Percentiles rank a stretch among this genome's conserved stretches.
Conservation (phyloP, 305 asterid genomes). For the Petunia hybrid region DNA sequence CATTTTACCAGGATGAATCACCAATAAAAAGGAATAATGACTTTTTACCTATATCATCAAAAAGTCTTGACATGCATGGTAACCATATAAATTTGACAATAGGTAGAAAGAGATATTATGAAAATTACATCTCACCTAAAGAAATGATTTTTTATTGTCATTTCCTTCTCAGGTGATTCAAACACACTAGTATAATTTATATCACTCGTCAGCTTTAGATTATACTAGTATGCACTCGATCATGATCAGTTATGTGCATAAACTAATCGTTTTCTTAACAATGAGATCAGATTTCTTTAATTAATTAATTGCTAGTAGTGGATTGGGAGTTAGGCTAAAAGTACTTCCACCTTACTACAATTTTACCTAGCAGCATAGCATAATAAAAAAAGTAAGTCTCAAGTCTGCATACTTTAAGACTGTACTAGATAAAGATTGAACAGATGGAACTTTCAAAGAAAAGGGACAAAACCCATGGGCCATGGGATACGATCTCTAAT, state of each 20-base stretch:
- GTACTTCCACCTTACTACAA: not conserved
- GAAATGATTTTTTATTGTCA: too few relatives aligned
- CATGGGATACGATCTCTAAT: too few relatives aligned
- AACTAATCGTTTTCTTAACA: not conserved
- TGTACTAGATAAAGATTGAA: not conserved
- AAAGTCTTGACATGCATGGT: not conserved
- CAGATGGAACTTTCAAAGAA: not conserved
- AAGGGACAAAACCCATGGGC: not conserved
- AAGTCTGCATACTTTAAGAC: too few relatives aligned
- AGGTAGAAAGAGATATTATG: not conserved
- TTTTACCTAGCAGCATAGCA: too few relatives aligned
- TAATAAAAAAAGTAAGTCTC: too few relatives aligned
- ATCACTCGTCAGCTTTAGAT: not conserved
- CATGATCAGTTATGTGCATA: not conserved
- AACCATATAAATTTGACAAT: not conserved
- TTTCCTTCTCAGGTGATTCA: not conserved
- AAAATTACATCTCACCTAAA: not conserved
- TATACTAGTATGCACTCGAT: too few relatives aligned
- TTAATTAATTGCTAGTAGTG: too few relatives aligned
- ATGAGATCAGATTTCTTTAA: not conserved
- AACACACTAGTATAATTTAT: not conserved
- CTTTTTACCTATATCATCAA: not conserved
- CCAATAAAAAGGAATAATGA: not conserved
- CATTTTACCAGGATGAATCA: not conserved
- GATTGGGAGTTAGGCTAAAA: too few relatives aligned